Evolutionary conservation across 805 yeast genomes (phyloP), one percentile per base, ranked within the genome.

Genomic region (Sugiyamaella marilandica): DNA sequence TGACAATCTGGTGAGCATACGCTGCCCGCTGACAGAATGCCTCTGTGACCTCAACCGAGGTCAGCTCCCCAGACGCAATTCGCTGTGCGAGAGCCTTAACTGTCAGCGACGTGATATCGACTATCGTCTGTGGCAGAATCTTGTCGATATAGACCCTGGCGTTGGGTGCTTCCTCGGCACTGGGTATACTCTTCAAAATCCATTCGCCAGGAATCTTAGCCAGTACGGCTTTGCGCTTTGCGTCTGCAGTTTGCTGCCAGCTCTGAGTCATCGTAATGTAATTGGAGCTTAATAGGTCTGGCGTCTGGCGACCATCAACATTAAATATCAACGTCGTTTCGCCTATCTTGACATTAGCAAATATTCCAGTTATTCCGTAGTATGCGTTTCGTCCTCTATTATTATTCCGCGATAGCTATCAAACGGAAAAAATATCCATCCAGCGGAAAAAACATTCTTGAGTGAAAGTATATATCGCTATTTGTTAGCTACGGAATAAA

Each of bases 1-100:
- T 74, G 48, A 68, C 65, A 55, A 82, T 65, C 58, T 81, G 85
- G 55, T 81, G 84, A 0, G 82, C 82, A 18, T 80, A 65, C 2
- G 81, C 74, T 2, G 85, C 80, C 41, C 86, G 65, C 58, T 81
- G 81, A 51, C 80, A 74, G 62, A 76, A 82, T 1, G 85, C 85
- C n/a, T 64, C 66, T 0, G 79, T 69, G 2, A 82, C 83, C 39
- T 75, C 72, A 0, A 67, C 63, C 0, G 84, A 62, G 2, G 74
- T 65, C 66, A 73, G 70, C 52, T 70, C 65, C 18, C 74, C 74
- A 2, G 47, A 8, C n/a, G 49, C 47, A 50, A 45, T 50, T 36
- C 31, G n/a, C 29, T 44, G 14, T 18, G 43, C 45, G 9, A 49
- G 29, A 29, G 41, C 24, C 13, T 11, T 41, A 32, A 54, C 35